Evolutionary conservation across 2,329 filamentous ascomycete species (phyloP), one percentile per base, ranked within the genome.

Genomic region (Parastagonospora avenae): DNA sequence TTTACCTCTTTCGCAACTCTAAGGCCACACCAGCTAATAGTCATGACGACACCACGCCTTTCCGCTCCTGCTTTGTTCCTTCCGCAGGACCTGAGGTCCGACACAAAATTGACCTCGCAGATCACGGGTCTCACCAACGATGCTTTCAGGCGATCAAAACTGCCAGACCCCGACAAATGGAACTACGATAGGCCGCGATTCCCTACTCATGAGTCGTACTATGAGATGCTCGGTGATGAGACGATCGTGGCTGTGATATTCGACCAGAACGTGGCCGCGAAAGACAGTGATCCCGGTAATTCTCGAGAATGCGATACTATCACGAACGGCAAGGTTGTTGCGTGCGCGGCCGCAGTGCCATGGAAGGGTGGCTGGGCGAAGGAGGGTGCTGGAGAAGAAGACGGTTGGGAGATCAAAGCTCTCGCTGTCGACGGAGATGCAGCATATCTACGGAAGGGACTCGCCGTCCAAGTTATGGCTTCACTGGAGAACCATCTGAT

Each of bases 361-460:
- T 69, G 66, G 66, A 44, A 38, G 35, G 66, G 64, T 4, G 66
- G 62, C 2, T 63, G 53, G 57, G 39, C 39, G 4, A 54, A 54
- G 16, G 57, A 66, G 40, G 56, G 56, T 14, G 46, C 58, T 2
- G 42, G 29, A 0, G 39, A 24, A 1, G 66, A 69, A 44, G 28
- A 45, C 8, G 67, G 67, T 1, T 70, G 61, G 62, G 67, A 70
- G 29, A 53, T 67, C 8, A 69, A 69, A 27, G 57, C 56, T 1
- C 61, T 70, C 1, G 62, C 57, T 37, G 66, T 69, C 0, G 50
- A 63, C 35, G 60, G 52, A 0, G 55, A 58, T 24, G 30, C 42
- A 8, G 41, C 24, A 16, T 70, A 66, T 35, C 14, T 57, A 14
- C 60, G 42, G 2, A 54, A 44, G 2, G 67, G 67, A 0, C 51